phyloP scores from a whole-genome alignment of 2,329 filamentous ascomycete genomes.

The Nakataea oryzae region DNA sequence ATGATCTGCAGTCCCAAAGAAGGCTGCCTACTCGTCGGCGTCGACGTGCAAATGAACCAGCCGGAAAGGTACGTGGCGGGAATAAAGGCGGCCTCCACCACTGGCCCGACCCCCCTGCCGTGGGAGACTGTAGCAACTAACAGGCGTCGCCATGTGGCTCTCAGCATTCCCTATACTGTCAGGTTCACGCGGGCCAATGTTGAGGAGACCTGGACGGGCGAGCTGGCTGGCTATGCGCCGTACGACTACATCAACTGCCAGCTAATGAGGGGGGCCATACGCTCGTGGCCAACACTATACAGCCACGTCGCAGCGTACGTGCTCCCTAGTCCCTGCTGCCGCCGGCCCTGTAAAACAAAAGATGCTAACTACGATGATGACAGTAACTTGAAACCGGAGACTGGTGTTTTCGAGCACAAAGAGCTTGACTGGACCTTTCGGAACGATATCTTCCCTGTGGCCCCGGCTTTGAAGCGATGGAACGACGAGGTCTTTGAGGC shows the following conservation, averaged over 20 bases:
- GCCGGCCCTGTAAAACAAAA: not conserved
- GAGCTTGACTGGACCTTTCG: slow-evolving; percentile 78
- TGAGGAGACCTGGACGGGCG: slow-evolving; percentile 57
- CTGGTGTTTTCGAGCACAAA: slow-evolving; percentile 73
- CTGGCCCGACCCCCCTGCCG: not conserved
- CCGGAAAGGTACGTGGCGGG: slow-evolving; percentile 34
- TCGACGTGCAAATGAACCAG: slow-evolving; percentile 53
- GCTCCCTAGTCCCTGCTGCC: not conserved
- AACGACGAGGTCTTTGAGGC: slow-evolving; percentile 56
- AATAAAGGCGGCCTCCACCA: not conserved
- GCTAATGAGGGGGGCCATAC: slow-evolving; percentile 68
- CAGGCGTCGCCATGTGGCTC: not conserved
- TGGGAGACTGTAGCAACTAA: not conserved
- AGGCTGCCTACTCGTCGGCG: not conserved
- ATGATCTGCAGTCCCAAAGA: not conserved
- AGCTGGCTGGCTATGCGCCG: slow-evolving; percentile 29
- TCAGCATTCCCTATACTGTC: slow-evolving; percentile 61
- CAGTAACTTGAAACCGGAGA: slow-evolving; percentile 67
- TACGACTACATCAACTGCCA: slow-evolving; percentile 81
- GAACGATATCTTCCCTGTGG: slow-evolving; percentile 56
- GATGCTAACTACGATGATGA: slow-evolving; percentile 10
- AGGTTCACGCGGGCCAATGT: slow-evolving; percentile 65
- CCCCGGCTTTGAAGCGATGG: slow-evolving; percentile 53
- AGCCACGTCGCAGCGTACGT: slow-evolving; percentile 55
- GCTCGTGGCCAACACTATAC: slow-evolving; percentile 67